Evolutionary conservation across 2,329 filamentous ascomycete genomes (phyloP), one percentile per base, ranked within the genome.

Genomic region (Waltergamsia citrina): DNA sequence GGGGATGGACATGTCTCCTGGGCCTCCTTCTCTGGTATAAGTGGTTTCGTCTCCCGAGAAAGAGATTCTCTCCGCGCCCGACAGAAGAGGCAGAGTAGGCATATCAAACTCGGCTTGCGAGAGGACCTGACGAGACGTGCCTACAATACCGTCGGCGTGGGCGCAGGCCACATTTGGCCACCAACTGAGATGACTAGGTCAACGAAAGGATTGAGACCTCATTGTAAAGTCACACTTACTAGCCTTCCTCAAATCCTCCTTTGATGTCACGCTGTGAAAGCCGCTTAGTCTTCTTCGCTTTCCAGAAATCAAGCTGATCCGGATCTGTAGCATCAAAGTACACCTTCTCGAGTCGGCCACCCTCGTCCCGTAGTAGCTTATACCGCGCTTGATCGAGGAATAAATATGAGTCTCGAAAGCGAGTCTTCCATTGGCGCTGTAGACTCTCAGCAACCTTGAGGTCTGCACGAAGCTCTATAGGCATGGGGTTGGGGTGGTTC

Each of bases 141-240:
- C 56, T 7, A 73, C 61, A 14, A 76, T 68, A 15, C 72, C 71
- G 42, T 77, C 72, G 19, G 69, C 62, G 38, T 67, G 57, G 3
- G 69, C 72, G 42, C 71, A 74, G 23, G 67, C 63, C 21, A 74
- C 54, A 34, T 72, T 70, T 14, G 72, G 48, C 69, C 71, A 77
- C 72, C 68, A 78, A 36, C 72, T 76, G 35, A 8, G 11, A 15
- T 8, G n/a, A 7, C 19, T 29, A 10, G 7, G 29, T 54, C 33
- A 52, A 51, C 33, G 33, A 35, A 19, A 34, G 7, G 4, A 8
- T 10, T 8, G 4, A 8, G 12, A 19, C 17, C 25, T 15, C 8
- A 14, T 21, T 4, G 11, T 25, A 3, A 5, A 5, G 7, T 20
- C n/a, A 9, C n/a, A 51, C 66, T 54, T 50, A 74, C 69, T 68